phyloP scores from a whole-genome alignment of 2,329 filamentous ascomycete genomes.

The Fusarium denticulatum region DNA sequence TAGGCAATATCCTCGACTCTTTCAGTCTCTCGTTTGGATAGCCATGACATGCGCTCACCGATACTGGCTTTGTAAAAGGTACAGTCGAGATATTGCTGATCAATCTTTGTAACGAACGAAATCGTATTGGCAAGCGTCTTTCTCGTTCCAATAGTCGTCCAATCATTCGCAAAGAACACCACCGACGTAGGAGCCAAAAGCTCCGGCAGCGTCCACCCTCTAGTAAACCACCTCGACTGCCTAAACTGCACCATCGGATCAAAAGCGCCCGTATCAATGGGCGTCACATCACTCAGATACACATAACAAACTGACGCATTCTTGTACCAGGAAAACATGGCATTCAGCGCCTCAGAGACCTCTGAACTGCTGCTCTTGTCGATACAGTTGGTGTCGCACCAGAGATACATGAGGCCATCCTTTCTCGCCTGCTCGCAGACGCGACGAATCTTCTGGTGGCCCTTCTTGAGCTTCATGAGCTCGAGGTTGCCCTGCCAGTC shows the following conservation, averaged over 20 bases:
- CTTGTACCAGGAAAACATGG: conserved; percentile 27
- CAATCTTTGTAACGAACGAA: conserved; percentile 17
- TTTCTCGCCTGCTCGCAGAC: conserved; percentile 24
- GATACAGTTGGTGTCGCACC: conserved; percentile 32
- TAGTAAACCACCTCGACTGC: conserved; percentile 11
- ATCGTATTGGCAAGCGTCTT: conserved; percentile 18
- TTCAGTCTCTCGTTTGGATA: conserved; percentile 9
- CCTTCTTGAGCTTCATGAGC: conserved; percentile 23
- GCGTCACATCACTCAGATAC: neutral
- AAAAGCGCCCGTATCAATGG: conserved; percentile 5
- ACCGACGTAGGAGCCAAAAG: conserved; percentile 13
- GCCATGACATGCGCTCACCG: conserved; percentile 20
- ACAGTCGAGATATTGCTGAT: conserved; percentile 21
- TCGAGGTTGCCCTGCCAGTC: conserved; percentile 30
- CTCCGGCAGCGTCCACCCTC: conserved; percentile 21
- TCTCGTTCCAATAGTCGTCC: conserved; percentile 15
- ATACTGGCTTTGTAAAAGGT: conserved; percentile 23
- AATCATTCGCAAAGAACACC: conserved; percentile 22
- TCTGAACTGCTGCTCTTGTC: conserved; percentile 28
- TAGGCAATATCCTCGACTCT: conserved; percentile 18
- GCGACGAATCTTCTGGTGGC: conserved; percentile 17
- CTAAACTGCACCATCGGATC: conserved; percentile 16
- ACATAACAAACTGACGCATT: conserved; percentile 19
- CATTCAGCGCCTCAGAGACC: conserved; percentile 15
- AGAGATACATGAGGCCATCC: conserved; percentile 20